Conservation (phyloP, 345 rosid species). For the Euphorbia tirucalli region DNA sequence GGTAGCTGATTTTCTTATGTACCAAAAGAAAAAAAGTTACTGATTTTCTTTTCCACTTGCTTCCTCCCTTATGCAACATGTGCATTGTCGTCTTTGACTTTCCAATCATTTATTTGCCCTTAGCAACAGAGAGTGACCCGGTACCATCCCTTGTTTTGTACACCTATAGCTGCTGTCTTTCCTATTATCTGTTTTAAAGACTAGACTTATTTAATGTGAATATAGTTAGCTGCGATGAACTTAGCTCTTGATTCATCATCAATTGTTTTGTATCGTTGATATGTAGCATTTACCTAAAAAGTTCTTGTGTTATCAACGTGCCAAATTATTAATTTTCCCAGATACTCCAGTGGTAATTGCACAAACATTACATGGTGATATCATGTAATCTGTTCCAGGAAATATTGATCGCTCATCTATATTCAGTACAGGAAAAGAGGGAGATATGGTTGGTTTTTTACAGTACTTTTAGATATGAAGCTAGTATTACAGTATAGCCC, state of each 20-base stretch:
- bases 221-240: conserved; percentile 29
- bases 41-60: conserved; percentile 22
- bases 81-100: conserved; percentile 28
- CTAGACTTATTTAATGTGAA: conserved; percentile 16
- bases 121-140: conserved; percentile 31
- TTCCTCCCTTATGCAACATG: conserved; percentile 23
- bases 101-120: conserved; percentile 17
- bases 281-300: not conserved
- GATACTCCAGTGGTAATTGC: not conserved
- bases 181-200: conserved; percentile 12
- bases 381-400: not conserved
- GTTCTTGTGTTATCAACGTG: not conserved
- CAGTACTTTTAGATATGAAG: not conserved
- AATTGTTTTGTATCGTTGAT: conserved; percentile 3
- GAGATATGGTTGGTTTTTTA: not conserved
- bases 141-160: conserved; percentile 23
- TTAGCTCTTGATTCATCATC: conserved; percentile 28
- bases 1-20: too few relatives aligned
- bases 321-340: not conserved
- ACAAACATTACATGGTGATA: not conserved
- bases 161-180: conserved; percentile 12
- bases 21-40: too few relatives aligned
- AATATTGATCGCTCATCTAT: not conserved
- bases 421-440: not conserved
- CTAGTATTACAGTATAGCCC: not conserved